These are phyloP conservation scores for Solanum pinnatisectum DNA, from an alignment of 257 asterid genomes.

Conservation along the genomic window DNA sequence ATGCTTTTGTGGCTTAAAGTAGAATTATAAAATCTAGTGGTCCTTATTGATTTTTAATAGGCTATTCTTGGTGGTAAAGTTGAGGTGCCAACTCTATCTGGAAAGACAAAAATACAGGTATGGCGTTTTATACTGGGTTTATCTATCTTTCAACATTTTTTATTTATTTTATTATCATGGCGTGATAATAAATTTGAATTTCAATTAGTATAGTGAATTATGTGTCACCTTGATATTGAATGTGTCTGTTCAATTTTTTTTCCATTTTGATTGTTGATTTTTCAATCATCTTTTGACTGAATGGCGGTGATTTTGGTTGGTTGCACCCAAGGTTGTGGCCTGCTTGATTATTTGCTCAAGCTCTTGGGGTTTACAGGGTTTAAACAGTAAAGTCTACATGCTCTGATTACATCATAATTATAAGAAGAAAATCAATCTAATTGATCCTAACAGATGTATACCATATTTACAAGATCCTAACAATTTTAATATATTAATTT, in stretches of 20 bases:
- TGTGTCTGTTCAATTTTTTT: neutral
- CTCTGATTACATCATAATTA: neutral
- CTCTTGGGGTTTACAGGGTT: neutral
- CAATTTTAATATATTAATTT: neutral
- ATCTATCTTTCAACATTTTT: neutral
- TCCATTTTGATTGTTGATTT: neutral
- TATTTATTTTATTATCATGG: neutral
- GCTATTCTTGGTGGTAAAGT: conserved; percentile 91
- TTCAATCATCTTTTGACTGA: neutral
- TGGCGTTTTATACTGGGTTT: conserved; percentile 8
- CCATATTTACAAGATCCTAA: neutral
- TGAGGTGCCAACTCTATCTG: conserved; percentile 76
- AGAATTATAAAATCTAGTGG: neutral
- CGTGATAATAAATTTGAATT: neutral
- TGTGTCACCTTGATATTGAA: neutral
- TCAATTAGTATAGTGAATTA: neutral
- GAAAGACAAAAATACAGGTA: conserved; percentile 57
- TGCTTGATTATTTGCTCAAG: neutral
- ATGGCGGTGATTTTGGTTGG: neutral
- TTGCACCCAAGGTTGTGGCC: neutral
- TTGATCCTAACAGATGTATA: neutral
- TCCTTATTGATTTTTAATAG: conserved; percentile 23
- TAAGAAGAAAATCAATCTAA: neutral
- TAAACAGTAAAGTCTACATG: neutral
- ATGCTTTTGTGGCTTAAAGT: neutral